A percentile compares a stretch with the other conserved stretches of the same genome.
Conservation (phyloP, 2,329 filamentous ascomycete genomes). For the Aureobasidium sp. region DNA sequence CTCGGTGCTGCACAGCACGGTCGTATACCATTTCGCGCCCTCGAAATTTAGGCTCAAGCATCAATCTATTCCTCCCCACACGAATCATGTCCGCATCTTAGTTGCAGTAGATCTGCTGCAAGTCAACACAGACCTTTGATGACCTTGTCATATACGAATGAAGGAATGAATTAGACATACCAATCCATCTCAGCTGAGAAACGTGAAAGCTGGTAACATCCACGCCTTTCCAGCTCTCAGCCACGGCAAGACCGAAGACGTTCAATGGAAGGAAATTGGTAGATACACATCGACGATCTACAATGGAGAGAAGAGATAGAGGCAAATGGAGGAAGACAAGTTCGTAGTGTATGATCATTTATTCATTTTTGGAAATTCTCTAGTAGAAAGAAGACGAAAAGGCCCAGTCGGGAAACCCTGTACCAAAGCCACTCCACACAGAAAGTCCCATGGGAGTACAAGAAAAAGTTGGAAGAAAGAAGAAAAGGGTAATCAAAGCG, state of each 20-base stretch:
- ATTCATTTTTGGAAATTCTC: not conserved
- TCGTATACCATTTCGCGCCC: not conserved
- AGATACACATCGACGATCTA: not conserved
- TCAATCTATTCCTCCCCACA: not conserved
- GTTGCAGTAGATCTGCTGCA: not conserved
- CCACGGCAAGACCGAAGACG: not conserved
- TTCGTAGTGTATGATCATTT: not conserved
- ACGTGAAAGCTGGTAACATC: not conserved
- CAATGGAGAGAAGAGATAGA: not conserved
- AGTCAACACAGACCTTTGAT: not conserved
- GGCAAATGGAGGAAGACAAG: not conserved
- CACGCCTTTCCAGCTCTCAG: not conserved
- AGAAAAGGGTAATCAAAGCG: not conserved
- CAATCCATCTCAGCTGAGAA: not conserved
- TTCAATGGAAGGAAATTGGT: not conserved
- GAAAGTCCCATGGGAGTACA: not conserved
- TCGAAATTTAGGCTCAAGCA: not conserved
- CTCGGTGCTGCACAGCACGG: not conserved
- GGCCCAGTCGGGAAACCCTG: not conserved
- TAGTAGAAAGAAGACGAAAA: conserved; percentile 8
- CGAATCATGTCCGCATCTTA: not conserved
- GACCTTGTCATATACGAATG: not conserved
- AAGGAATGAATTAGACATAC: not conserved
- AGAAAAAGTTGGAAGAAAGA: not conserved
- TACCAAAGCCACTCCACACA: not conserved